These are phyloP conservation scores for Penicillium sp. DNA, from an alignment of 2,329 filamentous ascomycete species.

Conservation along the genomic window DNA sequence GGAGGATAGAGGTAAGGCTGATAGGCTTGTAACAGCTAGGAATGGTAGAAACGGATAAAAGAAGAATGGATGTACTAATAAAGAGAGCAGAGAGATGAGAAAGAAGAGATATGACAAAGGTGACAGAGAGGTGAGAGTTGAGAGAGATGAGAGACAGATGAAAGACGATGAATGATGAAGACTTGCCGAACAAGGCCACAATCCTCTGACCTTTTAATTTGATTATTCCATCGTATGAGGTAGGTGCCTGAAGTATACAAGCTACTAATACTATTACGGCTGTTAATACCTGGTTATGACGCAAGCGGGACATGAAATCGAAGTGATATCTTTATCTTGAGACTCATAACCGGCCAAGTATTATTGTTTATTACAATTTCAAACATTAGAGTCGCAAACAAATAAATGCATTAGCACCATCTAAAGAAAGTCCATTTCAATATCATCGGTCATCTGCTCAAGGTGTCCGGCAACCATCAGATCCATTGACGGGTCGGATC, in stretches of 20 bases:
- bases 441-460: neutral
- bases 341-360: too few relatives aligned
- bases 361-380: neutral
- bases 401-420: neutral
- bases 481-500: neutral
- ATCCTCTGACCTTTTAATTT: too few relatives aligned
- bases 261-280: too few relatives aligned
- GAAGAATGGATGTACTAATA: neutral
- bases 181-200: too few relatives aligned
- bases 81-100: too few relatives aligned
- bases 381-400: neutral
- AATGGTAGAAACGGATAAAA: neutral
- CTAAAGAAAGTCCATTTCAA: constrained; percentile 1
- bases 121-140: too few relatives aligned
- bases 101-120: too few relatives aligned
- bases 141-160: neutral
- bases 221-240: too few relatives aligned
- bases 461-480: neutral
- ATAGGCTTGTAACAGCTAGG: neutral
- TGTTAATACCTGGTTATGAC: too few relatives aligned
- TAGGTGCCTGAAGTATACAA: too few relatives aligned
- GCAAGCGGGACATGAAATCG: too few relatives aligned
- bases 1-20: neutral
- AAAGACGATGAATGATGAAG: neutral
- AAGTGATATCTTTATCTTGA: too few relatives aligned